Percentiles rank a stretch among this genome's conserved stretches.
phyloP scores from a whole-genome alignment of 2,329 filamentous ascomycete genomes.

The Aspergillus floridensis region DNA sequence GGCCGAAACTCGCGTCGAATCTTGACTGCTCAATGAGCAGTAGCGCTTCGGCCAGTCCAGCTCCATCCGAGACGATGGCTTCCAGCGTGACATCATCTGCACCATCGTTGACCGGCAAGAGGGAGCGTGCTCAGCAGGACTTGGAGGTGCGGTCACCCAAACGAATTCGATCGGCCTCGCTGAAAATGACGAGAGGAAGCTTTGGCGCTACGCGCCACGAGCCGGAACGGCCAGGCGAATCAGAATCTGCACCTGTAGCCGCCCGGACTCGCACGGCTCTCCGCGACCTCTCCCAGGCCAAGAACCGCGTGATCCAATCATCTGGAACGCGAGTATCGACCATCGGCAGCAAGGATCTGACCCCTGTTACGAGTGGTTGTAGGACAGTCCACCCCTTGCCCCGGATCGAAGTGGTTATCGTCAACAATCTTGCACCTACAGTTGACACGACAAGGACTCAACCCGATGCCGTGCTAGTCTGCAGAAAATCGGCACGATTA shows the following conservation, averaged over 20 bases:
- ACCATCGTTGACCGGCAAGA: slow-evolving; percentile 25
- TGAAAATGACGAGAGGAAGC: slow-evolving; percentile 13
- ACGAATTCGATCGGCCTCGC: slow-evolving; percentile 20
- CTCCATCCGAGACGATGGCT: slow-evolving; percentile 17
- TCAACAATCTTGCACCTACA: slow-evolving; percentile 20
- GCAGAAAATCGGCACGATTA: background rate
- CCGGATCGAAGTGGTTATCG: slow-evolving; percentile 32
- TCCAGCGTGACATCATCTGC: slow-evolving; percentile 34
- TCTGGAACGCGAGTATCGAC: background rate
- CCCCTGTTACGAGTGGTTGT: background rate
- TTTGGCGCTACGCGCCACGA: background rate
- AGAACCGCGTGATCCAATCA: slow-evolving; percentile 6
- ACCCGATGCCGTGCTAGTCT: background rate
- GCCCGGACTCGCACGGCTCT: slow-evolving; percentile 19
- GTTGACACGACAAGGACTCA: background rate
- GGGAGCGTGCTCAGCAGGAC: slow-evolving; percentile 14
- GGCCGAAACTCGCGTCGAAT: slow-evolving; percentile 11
- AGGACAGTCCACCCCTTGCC: background rate
- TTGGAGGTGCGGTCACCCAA: slow-evolving; percentile 23
- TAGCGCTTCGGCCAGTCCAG: slow-evolving; percentile 23
- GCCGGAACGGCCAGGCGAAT: slow-evolving; percentile 5
- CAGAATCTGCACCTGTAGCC: slow-evolving; percentile 17
- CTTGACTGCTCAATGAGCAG: slow-evolving; percentile 24
- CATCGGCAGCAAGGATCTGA: background rate
- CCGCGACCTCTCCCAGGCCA: slow-evolving; percentile 19